Conservation (phyloP, 1,284 basidiomycete species). For the Somion occarium region DNA sequence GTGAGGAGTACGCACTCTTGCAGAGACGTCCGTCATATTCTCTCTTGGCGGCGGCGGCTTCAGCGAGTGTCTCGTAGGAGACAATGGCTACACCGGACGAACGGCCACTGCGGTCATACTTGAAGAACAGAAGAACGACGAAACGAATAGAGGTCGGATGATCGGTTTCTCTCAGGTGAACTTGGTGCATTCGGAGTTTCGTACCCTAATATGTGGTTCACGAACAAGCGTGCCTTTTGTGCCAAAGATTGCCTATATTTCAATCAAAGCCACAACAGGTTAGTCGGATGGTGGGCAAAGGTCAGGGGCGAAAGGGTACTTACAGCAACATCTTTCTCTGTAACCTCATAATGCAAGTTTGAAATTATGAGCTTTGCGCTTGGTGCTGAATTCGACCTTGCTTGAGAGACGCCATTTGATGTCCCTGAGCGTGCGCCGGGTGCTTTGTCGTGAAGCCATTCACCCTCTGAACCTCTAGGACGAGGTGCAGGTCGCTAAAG, state of each 20-base stretch:
- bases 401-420: conserved; percentile 22
- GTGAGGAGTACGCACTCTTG: conserved; percentile 70
- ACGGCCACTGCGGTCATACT: conserved; percentile 96
- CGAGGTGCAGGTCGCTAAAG: conserved; percentile 41
- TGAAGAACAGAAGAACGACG: conserved; percentile 25
- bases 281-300: conserved; percentile 8
- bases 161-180: conserved; percentile 39
- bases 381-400: conserved; percentile 13
- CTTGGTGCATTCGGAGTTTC: conserved; percentile 56
- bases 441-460: conserved; percentile 68
- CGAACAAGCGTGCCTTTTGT: conserved; percentile 89
- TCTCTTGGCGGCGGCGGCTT: conserved; percentile 83
- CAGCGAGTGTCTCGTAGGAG: conserved; percentile 73
- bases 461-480: conserved; percentile 44
- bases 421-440: conserved; percentile 34
- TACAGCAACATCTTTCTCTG: conserved; percentile 83
- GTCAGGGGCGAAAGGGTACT: conserved; percentile 26
- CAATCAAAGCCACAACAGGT: conserved; percentile 2
- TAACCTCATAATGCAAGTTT: conserved; percentile 93
- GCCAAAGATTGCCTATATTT: conserved; percentile 72
- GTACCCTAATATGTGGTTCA: conserved; percentile 94
- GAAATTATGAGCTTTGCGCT: conserved; percentile 69
- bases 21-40: conserved; percentile 88
- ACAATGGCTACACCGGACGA: conserved; percentile 84
- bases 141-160: conserved; percentile 32